Base-by-base conservation (phyloP, 1,284 basidiomycete genomes). In the Puccinia triticina region DNA sequence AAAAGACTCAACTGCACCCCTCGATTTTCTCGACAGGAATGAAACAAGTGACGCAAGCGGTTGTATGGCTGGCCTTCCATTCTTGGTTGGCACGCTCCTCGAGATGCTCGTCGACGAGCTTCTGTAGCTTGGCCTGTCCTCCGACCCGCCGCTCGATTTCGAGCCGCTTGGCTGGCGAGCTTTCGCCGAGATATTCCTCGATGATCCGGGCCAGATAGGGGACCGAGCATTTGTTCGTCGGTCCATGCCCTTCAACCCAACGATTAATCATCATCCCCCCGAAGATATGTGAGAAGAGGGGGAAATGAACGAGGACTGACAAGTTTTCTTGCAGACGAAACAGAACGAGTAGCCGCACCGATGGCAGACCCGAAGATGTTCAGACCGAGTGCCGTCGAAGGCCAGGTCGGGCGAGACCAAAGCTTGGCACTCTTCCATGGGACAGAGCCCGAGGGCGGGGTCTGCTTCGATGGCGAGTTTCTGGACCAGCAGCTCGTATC, bases 281-380 rank as follows among this genome's bases (percentile, higher is more conserved):
- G n/a, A n/a, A n/a, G n/a, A n/a, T n/a, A n/a, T n/a, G n/a, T n/a
- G 21, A 26, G 40, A 23, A 43, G 46, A 37, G n/a, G n/a, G n/a
- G 37, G 37, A 71, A 40, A 40, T 26, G 40, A 40, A 12, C 3
- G n/a, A 29, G 5, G 48, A 48, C 69, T 48, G 34, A 59, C 75
- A 77, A 26, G 75, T 77, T 50, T 77, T 77, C 61, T 66, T 77
- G 23, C 75, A 77, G 7, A 77, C 40, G 23, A 64, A 64, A 48
- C 75, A 77, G 57, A 59, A 77, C 29, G 40, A 64, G 32, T 48
- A 64, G 29, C 37, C 34, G 61, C 75, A 77, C 23, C 40, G 57
- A 21, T 34, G 21, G 50, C 75, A 77, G 43, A 64, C 40, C 59
- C 75, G 43, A 23, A 77, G 59, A 50, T 61, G 57, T 50, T 77